These are phyloP conservation scores for Carallia pectinifolia DNA, from an alignment of 345 rosid species.

Conservation along the genomic window DNA sequence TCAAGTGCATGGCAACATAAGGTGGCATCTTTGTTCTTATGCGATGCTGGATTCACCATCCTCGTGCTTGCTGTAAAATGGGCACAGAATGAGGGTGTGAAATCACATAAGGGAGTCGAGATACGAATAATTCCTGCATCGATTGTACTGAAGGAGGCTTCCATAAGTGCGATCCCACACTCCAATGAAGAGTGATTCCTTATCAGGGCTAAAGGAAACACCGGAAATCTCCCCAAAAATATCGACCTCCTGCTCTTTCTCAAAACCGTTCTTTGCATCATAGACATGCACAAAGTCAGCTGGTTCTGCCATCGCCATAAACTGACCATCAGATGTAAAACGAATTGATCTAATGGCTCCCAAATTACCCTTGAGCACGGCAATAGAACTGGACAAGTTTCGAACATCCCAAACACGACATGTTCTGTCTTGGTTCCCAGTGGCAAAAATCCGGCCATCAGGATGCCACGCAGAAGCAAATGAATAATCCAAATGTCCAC, in stretches of 20 bases:
- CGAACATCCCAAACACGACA: too few species aligned
- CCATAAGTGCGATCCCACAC: conserved; percentile 25
- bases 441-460: conserved; percentile 49
- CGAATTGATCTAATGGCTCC: too few species aligned
- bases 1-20: conserved; percentile 13
- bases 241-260: too few species aligned
- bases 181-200: too few species aligned
- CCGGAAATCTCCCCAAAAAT: too few species aligned
- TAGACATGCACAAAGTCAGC: too few species aligned
- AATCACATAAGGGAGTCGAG: conserved; percentile 46
- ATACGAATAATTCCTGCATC: conserved; percentile 46
- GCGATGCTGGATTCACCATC: conserved; percentile 14
- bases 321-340: too few species aligned
- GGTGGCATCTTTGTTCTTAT: conserved; percentile 16
- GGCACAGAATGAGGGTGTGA: conserved; percentile 13
- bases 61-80: conserved; percentile 12
- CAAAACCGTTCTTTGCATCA: too few species aligned
- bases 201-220: too few species aligned
- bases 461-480: conserved; percentile 73
- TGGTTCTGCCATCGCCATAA: too few species aligned
- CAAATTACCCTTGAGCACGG: too few species aligned
- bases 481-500: conserved; percentile 56
- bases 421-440: conserved; percentile 66
- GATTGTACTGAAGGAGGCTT: conserved; percentile 55
- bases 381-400: too few species aligned